Evolutionary conservation across 805 yeast species (phyloP).

Genomic region (Cyberlindnera mississippiensis): DNA sequence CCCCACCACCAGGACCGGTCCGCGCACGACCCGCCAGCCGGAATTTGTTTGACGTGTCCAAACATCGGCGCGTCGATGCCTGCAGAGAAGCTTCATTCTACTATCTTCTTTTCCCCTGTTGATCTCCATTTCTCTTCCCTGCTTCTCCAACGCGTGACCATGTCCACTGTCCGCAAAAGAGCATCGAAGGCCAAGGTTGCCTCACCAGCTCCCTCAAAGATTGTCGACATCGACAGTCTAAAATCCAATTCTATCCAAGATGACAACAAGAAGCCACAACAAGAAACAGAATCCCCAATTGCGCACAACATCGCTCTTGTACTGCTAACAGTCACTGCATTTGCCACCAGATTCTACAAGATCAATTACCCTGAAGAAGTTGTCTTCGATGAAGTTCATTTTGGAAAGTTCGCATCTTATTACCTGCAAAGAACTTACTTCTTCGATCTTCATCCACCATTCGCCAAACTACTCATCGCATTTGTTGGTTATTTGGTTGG

Average conservation of each 20-base stretch:
- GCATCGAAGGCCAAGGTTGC: slow-evolving; percentile 2
- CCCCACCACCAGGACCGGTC: no score
- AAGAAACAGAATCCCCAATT: slow-evolving; percentile 1
- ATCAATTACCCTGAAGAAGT: slow-evolving; percentile 68
- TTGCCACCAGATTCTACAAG: slow-evolving; percentile 58
- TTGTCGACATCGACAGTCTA: neutral
- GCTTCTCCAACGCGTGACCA: neutral
- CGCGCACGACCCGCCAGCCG: no score
- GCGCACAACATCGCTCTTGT: slow-evolving; percentile 45
- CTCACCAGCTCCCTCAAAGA: neutral
- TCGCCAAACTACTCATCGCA: slow-evolving; percentile 91
- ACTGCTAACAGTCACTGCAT: slow-evolving; percentile 61
- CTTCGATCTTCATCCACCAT: slow-evolving; percentile 97
- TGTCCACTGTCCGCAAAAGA: slow-evolving; percentile 19
- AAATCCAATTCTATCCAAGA: no score
- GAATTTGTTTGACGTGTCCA: no score
- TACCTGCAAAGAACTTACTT: slow-evolving; percentile 88
- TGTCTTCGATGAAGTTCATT: slow-evolving; percentile 84
- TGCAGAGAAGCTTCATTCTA: no score
- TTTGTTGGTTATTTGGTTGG: slow-evolving; percentile 85
- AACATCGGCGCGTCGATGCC: no score
- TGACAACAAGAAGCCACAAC: neutral
- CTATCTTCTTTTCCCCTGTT: no score
- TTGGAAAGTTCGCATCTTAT: slow-evolving; percentile 81
- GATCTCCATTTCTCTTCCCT: neutral